Evolutionary conservation across 257 asterid species (phyloP), one percentile per base, ranked within the genome.

Genomic region (Salvia miltiorrhiza): DNA sequence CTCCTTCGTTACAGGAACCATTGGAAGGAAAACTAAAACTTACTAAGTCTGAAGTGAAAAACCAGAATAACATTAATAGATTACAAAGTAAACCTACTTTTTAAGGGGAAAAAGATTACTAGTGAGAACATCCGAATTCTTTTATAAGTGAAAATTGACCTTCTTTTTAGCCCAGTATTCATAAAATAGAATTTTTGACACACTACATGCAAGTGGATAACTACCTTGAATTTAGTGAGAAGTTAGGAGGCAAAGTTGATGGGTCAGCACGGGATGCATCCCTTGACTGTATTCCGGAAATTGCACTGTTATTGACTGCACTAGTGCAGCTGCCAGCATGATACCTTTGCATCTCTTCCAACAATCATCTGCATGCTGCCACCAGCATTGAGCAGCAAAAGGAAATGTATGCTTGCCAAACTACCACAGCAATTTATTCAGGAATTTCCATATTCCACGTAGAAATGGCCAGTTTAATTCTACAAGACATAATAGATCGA

Each of bases 291-390:
- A 87, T 32, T 76, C 96, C 97, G 62, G 85, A 68, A 67, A 82
- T 71, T 67, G 86, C 79, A 86, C 82, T 78, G 82, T 88, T 93
- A 71, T 87, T 94, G 75, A 91, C 96, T 91, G 98, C 98, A 87
- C 96, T 86, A 79, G 84, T 86, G 99, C 98, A 86, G 98, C 89
- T 88, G 81, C 81, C 80, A 80, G 81, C 77, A 86, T 91, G 99
- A 94, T 89, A 91, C 88, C 97, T 91, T 85, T 91, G 99, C 99
- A 94, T 94, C 78, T 91, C 92, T 88, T 78, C 97, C 72, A 77
- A 83, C 89, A 80, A 83, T 84, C 83, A 87, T 84, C 99, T 78
- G 95, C 99, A 94, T 94, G 85, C 95, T 91, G 96, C 84, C 92
- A 75, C 93, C 95, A 89, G 92, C 98, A 87, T 86, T 33, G 90